Evolutionary conservation across 257 asterid species (phyloP), one percentile per base, ranked within the genome.

Genomic region (Capsicum pubescens): DNA sequence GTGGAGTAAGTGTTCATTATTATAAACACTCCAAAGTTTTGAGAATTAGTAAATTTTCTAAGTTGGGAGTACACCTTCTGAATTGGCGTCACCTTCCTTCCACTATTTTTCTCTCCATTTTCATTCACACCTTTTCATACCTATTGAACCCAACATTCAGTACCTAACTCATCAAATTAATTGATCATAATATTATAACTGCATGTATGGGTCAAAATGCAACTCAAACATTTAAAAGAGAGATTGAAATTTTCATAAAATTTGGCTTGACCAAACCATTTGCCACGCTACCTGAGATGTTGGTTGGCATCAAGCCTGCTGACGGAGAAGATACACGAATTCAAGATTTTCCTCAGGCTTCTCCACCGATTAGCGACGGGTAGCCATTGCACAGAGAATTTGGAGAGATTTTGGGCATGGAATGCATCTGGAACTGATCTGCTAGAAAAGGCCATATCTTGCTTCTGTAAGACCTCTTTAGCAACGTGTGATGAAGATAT

Each of bases 301-400:
- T 92, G 94, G 58, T 86, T 89, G 13, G 92, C 93, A 10, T 93
- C 97, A 44, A 94, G 93, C 71, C 94, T 87, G 87, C 54, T 88
- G 5, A 89, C 87, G 7, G 97, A 83, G 88, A 94, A 93, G 21
- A 94, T 90, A 59, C 89, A 89, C 8, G 93, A 87, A 87, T 91
- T 94, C 81, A 91, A n/a, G 21, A 85, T 87, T 80, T 91, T 93
- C 2, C 98, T 90, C 67, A 94, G 91, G 87, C 91, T 86, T 69
- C 95, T 89, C 97, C 97, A 94, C 70, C 83, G 84, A 8, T 86
- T 1, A 9, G 89, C 88, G 50, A 89, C 94, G 0, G 97, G 97
- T 0, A 94, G 91, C 94, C 92, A 92, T 6, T 91, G 90, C 35
- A 91, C 92, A 21, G 98, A 93, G 88, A 85, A 90, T 50, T 90